Conservation (phyloP, 345 rosid genomes). For the Eucalyptus regnans region DNA sequence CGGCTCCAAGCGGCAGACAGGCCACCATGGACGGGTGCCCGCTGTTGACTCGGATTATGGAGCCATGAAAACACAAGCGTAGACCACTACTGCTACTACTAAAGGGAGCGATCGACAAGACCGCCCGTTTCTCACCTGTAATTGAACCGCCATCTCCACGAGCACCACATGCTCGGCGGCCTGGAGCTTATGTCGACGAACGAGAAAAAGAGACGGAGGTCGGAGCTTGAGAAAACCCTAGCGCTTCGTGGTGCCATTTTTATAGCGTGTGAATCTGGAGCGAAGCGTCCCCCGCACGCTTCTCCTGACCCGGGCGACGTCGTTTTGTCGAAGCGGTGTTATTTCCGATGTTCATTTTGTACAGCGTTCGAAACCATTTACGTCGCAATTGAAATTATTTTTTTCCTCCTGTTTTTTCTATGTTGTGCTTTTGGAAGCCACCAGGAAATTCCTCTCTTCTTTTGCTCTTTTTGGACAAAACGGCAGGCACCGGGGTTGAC, state of each 20-base stretch:
- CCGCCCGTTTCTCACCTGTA: neutral
- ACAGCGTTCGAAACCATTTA: neutral
- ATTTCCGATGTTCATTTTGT: neutral
- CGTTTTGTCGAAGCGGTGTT: neutral
- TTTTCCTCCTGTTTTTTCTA: neutral
- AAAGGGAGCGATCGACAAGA: neutral
- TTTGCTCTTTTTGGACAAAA: too few species aligned
- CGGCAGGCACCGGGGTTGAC: too few species aligned
- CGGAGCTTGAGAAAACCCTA: neutral
- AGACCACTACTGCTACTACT: neutral
- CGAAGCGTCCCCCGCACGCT: neutral
- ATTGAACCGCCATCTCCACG: neutral
- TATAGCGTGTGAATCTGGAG: neutral
- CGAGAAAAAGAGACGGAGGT: neutral
- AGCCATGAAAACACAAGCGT: neutral
- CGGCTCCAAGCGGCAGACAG: neutral
- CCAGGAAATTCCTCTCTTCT: neutral
- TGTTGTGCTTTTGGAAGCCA: neutral
- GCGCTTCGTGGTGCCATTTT: neutral
- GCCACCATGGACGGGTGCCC: neutral
- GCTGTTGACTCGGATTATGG: neutral
- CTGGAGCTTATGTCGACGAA: neutral
- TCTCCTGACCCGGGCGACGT: neutral
- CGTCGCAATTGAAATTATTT: neutral
- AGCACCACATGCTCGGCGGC: neutral